Evolutionary conservation across 495 filamentous ascomycete genomes (phyloP), one percentile per base, ranked within the genome.

Genomic region (Penicillium psychrofluorescens): DNA sequence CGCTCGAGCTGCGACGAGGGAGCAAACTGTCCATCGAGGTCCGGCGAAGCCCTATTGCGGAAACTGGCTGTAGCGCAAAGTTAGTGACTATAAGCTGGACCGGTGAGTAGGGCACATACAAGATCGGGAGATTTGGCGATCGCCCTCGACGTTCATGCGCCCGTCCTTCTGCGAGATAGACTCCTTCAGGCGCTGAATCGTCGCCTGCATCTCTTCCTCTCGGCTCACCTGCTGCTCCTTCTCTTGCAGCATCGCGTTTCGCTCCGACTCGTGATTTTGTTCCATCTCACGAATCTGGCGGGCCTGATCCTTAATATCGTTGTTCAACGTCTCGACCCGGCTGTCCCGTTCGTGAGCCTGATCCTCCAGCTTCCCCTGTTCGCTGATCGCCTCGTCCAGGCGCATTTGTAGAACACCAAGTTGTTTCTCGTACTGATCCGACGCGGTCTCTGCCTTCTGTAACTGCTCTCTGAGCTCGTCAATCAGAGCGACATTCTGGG

Each of bases 101-200:
- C 22, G 22, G 22, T 6, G 22, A 6, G 4, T 22, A 35, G 35
- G 12, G 12, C 46, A 52, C 83, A 67, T 77, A 90, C 86, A 81
- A 58, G 84, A 79, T 56, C 85, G 75, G 34, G 84, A 81, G 11
- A 83, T 54, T 40, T 82, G 68, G 44, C 76, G 74, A 33, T 84
- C 81, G 29, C 81, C 81, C 31, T 88, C 82, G 34, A 67, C 56
- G 44, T 79, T 84, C 36, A 67, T 63, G 32, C 71, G 66, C 48
- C 70, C 57, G 35, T 81, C 77, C 54, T 84, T 81, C 64, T 90
- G 86, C 31, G 81, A 80, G 37, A 95, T 68, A 10, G 78, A 81
- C 49, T 96, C 91, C 72, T 95, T 96, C 43, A 97, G 66, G 39
- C 91, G 76, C 65, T 95, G 86, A 56, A 96, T 88, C 32, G 86